Evolutionary conservation across 23 red algal genomes (phyloP).

Genomic region (Gracilaria domingensis): DNA sequence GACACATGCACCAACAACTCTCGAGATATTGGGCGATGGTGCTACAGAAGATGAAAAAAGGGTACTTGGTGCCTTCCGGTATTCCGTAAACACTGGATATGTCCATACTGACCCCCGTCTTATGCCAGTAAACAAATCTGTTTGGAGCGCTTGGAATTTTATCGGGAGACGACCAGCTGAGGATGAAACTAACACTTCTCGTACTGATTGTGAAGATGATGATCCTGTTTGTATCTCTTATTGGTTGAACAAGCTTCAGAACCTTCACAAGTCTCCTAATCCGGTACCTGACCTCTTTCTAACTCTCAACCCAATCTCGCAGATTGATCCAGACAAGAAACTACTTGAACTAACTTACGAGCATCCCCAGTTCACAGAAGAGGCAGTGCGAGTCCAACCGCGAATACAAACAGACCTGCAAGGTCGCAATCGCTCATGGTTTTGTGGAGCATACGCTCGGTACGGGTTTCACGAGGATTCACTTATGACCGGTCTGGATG

Average conservation of each 20-base stretch:
- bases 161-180: slow-evolving; percentile 20
- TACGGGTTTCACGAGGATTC: slow-evolving; percentile 99
- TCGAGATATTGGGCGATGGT: slow-evolving; percentile 61
- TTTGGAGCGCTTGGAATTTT: slow-evolving; percentile 98
- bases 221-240: slow-evolving; percentile 88
- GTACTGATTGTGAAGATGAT: slow-evolving; percentile 43
- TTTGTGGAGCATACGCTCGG: slow-evolving; percentile 89
- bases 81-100: slow-evolving; percentile 65
- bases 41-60: slow-evolving; percentile 69
- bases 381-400: slow-evolving; percentile 58
- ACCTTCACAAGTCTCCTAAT: slow-evolving; percentile 62
- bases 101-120: slow-evolving; percentile 83
- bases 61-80: slow-evolving; percentile 79
- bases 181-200: not conserved
- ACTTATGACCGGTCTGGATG: slow-evolving; percentile 83
- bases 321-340: slow-evolving; percentile 70
- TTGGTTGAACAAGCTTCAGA: slow-evolving; percentile 93
- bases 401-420: slow-evolving; percentile 73
- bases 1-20: slow-evolving; percentile 79
- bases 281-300: slow-evolving; percentile 86
- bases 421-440: slow-evolving; percentile 80
- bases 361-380: slow-evolving; percentile 90
- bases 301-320: slow-evolving; percentile 89
- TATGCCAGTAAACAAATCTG: slow-evolving; percentile 71
- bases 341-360: slow-evolving; percentile 69